A percentile compares a stretch with the other conserved stretches of the same genome.
Evolutionary conservation across 163 green algal genomes (phyloP).

Genomic region (Chlamydomonas reinhardtii): DNA sequence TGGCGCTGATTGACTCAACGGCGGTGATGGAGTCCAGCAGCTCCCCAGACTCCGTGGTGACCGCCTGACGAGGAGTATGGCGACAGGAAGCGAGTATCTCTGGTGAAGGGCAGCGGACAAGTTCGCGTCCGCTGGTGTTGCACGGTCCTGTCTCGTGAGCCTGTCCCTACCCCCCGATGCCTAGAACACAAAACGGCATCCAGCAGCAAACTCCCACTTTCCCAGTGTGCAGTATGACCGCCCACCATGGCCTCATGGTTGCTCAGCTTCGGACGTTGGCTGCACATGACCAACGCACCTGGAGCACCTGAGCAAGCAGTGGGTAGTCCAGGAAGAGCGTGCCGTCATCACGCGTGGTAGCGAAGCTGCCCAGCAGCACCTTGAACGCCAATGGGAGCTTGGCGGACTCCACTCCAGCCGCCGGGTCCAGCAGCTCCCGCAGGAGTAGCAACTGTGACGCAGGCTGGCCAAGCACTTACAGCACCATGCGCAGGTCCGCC

Average conservation of each 20-base stretch:
- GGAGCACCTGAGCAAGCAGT: slow-evolving; percentile 19
- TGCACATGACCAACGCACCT: slow-evolving; percentile 21
- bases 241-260: too few relatives aligned
- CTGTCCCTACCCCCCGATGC: neutral
- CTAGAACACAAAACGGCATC: slow-evolving; percentile 12
- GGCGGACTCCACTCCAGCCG: neutral
- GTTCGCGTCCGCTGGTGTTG: slow-evolving; percentile 7
- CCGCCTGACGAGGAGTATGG: slow-evolving; percentile 14
- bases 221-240: too few relatives aligned
- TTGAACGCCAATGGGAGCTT: slow-evolving; percentile 27
- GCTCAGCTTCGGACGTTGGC: too few relatives aligned
- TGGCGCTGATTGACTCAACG: slow-evolving; percentile 12
- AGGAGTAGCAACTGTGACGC: slow-evolving; percentile 19
- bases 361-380: slow-evolving; percentile 30
- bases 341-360: slow-evolving; percentile 22
- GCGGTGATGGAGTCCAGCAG: neutral
- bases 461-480: slow-evolving; percentile 34
- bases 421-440: slow-evolving; percentile 26
- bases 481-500: slow-evolving; percentile 35
- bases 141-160: neutral
- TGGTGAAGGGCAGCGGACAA: slow-evolving; percentile 10
- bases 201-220: too few relatives aligned
- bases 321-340: slow-evolving; percentile 31
- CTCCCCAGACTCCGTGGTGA: slow-evolving; percentile 24
- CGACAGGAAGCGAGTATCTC: slow-evolving; percentile 26